These are phyloP conservation scores for Lentinula lateritia DNA, from an alignment of 768 basidiomycete species.

Conservation along the genomic window DNA sequence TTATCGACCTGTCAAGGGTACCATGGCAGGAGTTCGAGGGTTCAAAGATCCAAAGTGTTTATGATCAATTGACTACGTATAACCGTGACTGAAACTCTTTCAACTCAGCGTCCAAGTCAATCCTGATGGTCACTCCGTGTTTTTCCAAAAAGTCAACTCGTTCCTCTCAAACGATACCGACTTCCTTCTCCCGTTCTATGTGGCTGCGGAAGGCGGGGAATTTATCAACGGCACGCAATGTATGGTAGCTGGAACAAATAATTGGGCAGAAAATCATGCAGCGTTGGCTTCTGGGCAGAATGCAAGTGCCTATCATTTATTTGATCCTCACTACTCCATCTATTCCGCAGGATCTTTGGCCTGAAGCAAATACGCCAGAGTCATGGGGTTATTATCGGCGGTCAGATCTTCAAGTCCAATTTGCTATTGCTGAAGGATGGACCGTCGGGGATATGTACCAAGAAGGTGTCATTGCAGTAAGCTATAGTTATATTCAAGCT, in stretches of 20 bases:
- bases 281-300: conserved; percentile 4
- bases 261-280: conserved; percentile 5
- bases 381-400: conserved; percentile 4
- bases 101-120: conserved; percentile 6
- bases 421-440: conserved; percentile 7
- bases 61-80: background rate
- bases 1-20: background rate
- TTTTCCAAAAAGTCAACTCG: conserved; percentile 4
- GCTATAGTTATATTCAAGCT: background rate
- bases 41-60: conserved; percentile 8
- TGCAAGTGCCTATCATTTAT: background rate
- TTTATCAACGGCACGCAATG: conserved; percentile 8
- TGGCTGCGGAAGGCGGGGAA: conserved; percentile 4
- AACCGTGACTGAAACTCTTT: background rate
- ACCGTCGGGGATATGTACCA: conserved; percentile 9
- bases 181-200: conserved; percentile 5
- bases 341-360: conserved; percentile 3
- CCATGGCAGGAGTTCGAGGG: conserved; percentile 8
- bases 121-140: conserved; percentile 4
- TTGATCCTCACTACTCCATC: background rate
- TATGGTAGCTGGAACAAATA: conserved; percentile 3
- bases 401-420: conserved; percentile 4
- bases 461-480: conserved; percentile 6
- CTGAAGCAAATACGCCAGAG: background rate
- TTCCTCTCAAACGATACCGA: conserved; percentile 5